Percentiles rank a stretch among this genome's conserved stretches.
phyloP scores from a whole-genome alignment of 305 asterid genomes.

The Solanum chacoense region DNA sequence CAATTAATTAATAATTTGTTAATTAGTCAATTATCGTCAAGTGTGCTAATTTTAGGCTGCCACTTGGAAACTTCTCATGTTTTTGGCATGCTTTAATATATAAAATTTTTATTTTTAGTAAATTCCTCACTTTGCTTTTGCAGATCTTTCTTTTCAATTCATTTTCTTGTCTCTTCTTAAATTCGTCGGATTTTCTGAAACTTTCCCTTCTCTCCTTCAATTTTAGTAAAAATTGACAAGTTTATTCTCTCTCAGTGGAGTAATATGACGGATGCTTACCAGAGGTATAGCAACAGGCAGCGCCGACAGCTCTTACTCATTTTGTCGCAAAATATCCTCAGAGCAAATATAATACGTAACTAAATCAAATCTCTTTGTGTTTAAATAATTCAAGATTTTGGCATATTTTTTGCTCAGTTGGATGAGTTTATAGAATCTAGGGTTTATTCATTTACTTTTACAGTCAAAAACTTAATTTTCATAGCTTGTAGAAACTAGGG shows the following conservation, averaged over 20 bases:
- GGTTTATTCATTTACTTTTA: not conserved
- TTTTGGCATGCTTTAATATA: no score
- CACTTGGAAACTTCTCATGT: no score
- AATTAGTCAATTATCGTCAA: no score
- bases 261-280: not conserved
- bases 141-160: not conserved
- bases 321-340: slow-evolving; percentile 50
- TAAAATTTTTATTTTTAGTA: not conserved
- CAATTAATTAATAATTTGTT: no score
- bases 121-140: not conserved
- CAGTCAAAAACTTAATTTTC: no score
- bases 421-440: not conserved
- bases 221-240: not conserved
- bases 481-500: not conserved
- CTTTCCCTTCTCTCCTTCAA: not conserved
- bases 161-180: not conserved
- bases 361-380: not conserved
- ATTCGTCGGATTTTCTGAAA: not conserved
- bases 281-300: not conserved
- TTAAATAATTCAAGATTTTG: not conserved
- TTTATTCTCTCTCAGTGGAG: not conserved
- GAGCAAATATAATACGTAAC: slow-evolving; percentile 25
- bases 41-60: no score
- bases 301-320: slow-evolving; percentile 21
- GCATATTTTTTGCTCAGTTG: not conserved